These are phyloP conservation scores for Paramecium biaurelia DNA, from an alignment of 73 alveolate genomes.

Conservation along the genomic window DNA sequence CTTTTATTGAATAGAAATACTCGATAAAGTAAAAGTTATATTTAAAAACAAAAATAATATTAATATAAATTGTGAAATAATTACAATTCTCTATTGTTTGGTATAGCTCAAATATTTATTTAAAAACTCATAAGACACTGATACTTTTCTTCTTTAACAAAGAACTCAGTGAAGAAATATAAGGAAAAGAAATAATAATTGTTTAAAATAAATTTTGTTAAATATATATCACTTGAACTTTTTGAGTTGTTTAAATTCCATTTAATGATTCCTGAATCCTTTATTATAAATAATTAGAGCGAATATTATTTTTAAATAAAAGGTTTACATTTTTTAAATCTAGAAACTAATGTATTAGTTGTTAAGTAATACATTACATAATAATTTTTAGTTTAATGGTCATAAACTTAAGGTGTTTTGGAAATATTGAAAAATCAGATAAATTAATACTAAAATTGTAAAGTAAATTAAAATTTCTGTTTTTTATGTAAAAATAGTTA, in stretches of 20 bases:
- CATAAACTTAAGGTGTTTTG: neutral
- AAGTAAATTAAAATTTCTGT: neutral
- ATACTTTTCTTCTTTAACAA: no score
- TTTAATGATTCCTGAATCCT: neutral
- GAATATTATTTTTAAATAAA: neutral
- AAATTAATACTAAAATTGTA: no score
- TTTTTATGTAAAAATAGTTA: neutral
- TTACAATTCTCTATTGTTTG: neutral
- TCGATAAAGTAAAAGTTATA: neutral
- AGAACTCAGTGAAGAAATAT: neutral
- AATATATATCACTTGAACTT: no score
- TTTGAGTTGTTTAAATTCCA: neutral
- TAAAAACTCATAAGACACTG: neutral
- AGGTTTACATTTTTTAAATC: no score
- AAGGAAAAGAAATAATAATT: no score
- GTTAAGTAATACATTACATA: no score
- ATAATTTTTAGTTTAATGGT: no score
- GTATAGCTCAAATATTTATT: no score
- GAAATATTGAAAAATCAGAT: neutral
- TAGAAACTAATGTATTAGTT: neutral
- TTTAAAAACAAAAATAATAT: neutral
- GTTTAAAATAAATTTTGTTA: neutral
- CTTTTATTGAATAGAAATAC: no score
- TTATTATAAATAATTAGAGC: no score
- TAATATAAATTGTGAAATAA: no score